A percentile compares a stretch with the other conserved stretches of the same genome.
Evolutionary conservation across 2,329 filamentous ascomycete species (phyloP).

Genomic region (Aspergillus vadensis): DNA sequence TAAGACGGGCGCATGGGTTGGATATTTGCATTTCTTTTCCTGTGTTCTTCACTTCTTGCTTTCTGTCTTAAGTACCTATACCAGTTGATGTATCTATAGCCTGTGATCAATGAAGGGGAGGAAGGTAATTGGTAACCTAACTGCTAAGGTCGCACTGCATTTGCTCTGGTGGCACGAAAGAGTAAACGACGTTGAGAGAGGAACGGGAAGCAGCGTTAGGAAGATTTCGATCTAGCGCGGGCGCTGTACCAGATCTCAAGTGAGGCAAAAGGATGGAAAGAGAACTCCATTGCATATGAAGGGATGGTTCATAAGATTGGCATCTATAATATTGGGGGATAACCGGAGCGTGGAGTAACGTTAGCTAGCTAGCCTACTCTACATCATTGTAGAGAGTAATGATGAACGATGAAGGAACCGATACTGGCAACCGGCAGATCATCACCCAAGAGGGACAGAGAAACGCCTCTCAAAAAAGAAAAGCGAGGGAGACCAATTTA

Average conservation of each 20-base stretch:
- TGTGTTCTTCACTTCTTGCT: constrained; percentile 9
- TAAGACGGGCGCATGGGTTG: constrained; percentile 18
- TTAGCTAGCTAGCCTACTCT: too few relatives aligned
- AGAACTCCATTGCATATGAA: too few relatives aligned
- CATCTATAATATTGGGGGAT: too few relatives aligned
- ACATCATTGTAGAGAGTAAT: not conserved
- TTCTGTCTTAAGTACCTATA: constrained; percentile 9
- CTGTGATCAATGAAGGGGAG: not conserved
- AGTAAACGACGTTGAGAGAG: not conserved
- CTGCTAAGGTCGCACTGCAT: not conserved
- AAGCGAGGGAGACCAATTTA: not conserved
- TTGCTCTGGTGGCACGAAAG: not conserved
- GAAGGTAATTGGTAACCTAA: not conserved
- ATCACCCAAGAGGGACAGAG: not conserved
- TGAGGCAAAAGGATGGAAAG: too few relatives aligned
- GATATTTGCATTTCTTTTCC: constrained; percentile 7
- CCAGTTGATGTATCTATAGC: constrained; percentile 9
- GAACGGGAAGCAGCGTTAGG: not conserved
- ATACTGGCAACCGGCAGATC: not conserved
- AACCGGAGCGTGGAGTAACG: too few relatives aligned
- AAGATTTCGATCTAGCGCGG: not conserved
- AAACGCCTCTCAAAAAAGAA: not conserved
- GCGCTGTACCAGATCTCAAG: not conserved
- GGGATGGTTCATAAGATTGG: too few relatives aligned
- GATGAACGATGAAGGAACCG: not conserved